phyloP scores from a whole-genome alignment of 306 rosid genomes.

The Pterocarpus macrocarpus region DNA sequence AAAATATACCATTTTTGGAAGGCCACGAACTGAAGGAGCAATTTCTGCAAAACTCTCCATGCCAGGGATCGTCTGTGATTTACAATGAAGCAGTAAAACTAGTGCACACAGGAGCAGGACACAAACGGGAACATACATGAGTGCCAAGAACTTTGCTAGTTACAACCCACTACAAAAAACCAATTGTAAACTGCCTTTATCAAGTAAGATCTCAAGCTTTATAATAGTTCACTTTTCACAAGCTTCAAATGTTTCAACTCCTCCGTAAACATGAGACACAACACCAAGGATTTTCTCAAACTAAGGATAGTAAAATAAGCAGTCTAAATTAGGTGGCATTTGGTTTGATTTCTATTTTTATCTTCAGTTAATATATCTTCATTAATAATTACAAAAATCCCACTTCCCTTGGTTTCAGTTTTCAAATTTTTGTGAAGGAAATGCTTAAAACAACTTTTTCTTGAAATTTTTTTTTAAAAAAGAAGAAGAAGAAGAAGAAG shows the following conservation, averaged over 20 bases:
- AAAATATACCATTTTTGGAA: conserved; percentile 76
- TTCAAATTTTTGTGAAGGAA: not conserved
- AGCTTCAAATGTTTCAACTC: not conserved
- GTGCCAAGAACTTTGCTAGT: too few species aligned
- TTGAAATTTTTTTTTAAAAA: too few species aligned
- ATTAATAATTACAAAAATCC: not conserved
- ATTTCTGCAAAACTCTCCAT: conserved; percentile 83
- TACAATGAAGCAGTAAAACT: conserved; percentile 31
- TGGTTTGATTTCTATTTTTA: too few species aligned
- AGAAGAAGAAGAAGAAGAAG: not conserved
- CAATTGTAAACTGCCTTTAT: too few species aligned
- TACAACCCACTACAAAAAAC: too few species aligned
- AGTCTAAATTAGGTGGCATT: not conserved
- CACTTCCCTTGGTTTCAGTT: not conserved
- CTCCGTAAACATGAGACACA: not conserved
- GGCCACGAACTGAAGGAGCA: conserved; percentile 77
- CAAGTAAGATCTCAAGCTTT: too few species aligned
- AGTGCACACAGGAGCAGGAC: conserved; percentile 26
- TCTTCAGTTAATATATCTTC: too few species aligned
- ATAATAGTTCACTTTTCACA: too few species aligned
- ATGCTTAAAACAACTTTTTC: not conserved
- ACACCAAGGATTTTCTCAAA: not conserved
- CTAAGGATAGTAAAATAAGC: not conserved
- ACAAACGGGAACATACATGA: not conserved
- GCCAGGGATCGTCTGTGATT: conserved; percentile 86